Percentiles rank a stretch among this genome's conserved stretches.
These are phyloP conservation scores for Gaultheria prostrata DNA, from an alignment of 148 eudicot species.

Conservation along the genomic window DNA sequence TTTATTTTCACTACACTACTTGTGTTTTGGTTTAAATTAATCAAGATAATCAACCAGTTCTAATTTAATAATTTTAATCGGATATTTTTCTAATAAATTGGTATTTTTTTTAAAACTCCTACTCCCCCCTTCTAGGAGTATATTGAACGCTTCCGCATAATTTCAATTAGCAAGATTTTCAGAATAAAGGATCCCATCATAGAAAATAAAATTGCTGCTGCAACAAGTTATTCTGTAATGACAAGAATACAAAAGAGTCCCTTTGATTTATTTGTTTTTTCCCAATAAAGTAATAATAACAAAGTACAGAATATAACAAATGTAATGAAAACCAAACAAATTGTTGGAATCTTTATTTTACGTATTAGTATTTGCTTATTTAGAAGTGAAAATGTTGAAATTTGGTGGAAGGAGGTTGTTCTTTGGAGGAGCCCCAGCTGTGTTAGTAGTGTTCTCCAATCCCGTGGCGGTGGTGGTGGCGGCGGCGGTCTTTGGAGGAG, in stretches of 20 bases:
- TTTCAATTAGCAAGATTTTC: neutral
- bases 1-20: too few species aligned
- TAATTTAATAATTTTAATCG: too few species aligned
- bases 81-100: too few species aligned
- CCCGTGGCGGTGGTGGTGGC: neutral
- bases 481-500: neutral
- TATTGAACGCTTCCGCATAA: too few species aligned
- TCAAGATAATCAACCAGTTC: too few species aligned
- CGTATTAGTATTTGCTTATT: neutral
- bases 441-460: neutral
- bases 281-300: neutral
- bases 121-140: too few species aligned
- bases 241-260: neutral
- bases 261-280: neutral
- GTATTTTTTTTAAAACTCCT: too few species aligned
- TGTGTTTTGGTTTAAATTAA: too few species aligned
- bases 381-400: constrained; percentile 5
- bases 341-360: neutral
- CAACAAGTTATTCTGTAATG: neutral
- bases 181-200: neutral
- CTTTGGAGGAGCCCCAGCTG: neutral
- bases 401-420: neutral
- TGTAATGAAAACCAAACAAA: neutral
- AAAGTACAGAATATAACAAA: too few species aligned
- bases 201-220: neutral